phyloP scores from a whole-genome alignment of 257 asterid genomes.

The Jasminum sambac region DNA sequence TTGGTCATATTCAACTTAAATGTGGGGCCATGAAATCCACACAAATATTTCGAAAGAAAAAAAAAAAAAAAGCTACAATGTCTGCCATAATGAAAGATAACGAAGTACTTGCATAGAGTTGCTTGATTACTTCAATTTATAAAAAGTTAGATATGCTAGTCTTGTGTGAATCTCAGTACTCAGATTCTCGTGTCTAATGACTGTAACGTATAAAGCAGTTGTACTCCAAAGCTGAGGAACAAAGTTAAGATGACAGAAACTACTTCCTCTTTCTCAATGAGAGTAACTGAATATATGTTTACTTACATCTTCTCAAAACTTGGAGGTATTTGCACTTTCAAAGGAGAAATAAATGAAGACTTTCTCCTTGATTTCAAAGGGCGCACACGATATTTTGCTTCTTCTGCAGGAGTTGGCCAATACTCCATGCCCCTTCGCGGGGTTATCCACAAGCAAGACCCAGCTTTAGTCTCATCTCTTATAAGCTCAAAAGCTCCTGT shows the following conservation, averaged over 20 bases:
- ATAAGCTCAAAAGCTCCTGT: conserved; percentile 89
- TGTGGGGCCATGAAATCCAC: neutral
- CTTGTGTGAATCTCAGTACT: neutral
- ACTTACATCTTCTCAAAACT: conserved; percentile 84
- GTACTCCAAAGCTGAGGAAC: conserved; percentile 2
- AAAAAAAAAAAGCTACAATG: neutral
- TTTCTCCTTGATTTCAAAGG: conserved; percentile 41
- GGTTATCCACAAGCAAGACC: conserved; percentile 89
- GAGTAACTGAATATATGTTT: conserved; percentile 4
- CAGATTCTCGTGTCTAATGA: neutral
- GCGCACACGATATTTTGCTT: conserved; percentile 56
- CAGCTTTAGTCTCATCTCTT: conserved; percentile 83
- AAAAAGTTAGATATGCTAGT: neutral
- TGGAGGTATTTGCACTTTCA: conserved; percentile 62
- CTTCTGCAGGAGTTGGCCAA: conserved; percentile 94
- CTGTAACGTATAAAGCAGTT: neutral
- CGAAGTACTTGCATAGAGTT: neutral
- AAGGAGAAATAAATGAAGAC: conserved; percentile 43
- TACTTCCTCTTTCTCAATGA: conserved; percentile 9
- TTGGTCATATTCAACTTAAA: neutral
- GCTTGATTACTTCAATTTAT: neutral
- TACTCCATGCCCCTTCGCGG: conserved; percentile 83
- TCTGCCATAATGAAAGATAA: neutral
- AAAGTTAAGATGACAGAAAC: neutral
- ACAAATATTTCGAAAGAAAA: neutral